phyloP scores from a whole-genome alignment of 306 rosid species.

The Lathyrus aphaca region DNA sequence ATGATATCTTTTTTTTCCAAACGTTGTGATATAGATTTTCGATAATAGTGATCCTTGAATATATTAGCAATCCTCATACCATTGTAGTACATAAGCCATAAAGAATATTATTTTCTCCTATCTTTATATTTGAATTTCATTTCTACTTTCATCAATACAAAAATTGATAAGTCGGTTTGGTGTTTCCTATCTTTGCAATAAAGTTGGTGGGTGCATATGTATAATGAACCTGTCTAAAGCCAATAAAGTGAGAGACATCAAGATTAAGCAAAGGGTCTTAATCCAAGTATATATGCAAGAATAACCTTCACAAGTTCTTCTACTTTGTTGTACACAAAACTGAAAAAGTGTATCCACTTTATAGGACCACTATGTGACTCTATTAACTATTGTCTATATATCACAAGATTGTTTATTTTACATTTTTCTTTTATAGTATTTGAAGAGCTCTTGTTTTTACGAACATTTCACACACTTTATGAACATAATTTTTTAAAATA shows the following conservation, averaged over 20 bases:
- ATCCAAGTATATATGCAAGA: conserved; percentile 24
- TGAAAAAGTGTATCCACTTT: conserved; percentile 39
- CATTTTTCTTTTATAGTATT: neutral
- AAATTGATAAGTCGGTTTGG: no score
- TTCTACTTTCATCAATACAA: no score
- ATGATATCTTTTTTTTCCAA: no score
- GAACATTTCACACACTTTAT: neutral
- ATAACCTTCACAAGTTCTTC: conserved; percentile 29
- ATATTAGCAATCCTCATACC: no score
- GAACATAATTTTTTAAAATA: neutral
- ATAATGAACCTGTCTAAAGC: neutral
- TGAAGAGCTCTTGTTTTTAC: neutral
- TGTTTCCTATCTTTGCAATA: neutral
- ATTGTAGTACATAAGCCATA: no score
- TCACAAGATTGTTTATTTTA: neutral
- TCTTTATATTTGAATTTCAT: no score
- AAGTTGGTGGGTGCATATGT: conserved; percentile 5
- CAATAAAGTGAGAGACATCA: conserved; percentile 19
- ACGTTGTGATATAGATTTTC: no score
- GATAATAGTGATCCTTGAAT: no score
- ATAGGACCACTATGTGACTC: conserved; percentile 36
- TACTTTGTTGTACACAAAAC: conserved; percentile 33
- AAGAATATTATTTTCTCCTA: no score
- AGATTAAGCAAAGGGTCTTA: conserved; percentile 23
- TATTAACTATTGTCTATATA: neutral